These are phyloP conservation scores for Irineochytrium annulatum DNA, from an alignment of 192 early-diverging fungal species.

Conservation along the genomic window DNA sequence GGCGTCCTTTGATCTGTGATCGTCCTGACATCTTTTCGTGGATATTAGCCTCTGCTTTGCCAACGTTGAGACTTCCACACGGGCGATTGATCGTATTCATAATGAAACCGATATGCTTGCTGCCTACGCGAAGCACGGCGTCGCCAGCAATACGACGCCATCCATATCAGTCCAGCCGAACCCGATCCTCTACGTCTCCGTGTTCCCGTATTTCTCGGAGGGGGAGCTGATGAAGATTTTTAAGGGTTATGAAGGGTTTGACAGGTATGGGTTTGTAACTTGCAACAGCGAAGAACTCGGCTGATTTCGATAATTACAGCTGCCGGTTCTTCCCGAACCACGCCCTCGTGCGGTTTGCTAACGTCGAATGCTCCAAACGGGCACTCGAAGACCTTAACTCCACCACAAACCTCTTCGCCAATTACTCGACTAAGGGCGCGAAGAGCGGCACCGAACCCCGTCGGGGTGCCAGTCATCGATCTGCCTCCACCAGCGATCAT, in stretches of 20 bases:
- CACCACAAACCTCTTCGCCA: constrained; percentile 50
- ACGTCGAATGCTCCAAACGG: constrained; percentile 36
- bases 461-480: too few relatives aligned
- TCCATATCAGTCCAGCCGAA: constrained; percentile 46
- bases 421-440: constrained; percentile 52
- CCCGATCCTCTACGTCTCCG: constrained; percentile 46
- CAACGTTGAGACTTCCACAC: constrained; percentile 23
- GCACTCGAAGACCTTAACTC: constrained; percentile 47
- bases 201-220: constrained; percentile 50
- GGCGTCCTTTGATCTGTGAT: too few relatives aligned
- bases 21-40: too few relatives aligned
- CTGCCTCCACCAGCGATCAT: too few relatives aligned
- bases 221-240: constrained; percentile 44
- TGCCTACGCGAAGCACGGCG: constrained; percentile 48
- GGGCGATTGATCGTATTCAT: constrained; percentile 38
- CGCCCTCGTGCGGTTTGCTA: constrained; percentile 43
- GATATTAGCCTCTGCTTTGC: constrained; percentile 40
- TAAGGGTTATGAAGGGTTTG: constrained; percentile 45
- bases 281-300: not conserved
- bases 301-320: constrained; percentile 14
- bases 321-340: constrained; percentile 49
- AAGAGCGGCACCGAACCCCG: constrained; percentile 23
- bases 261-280: constrained; percentile 25
- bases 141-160: constrained; percentile 38
- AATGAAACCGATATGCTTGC: constrained; percentile 47